These are phyloP conservation scores for Avicennia marina DNA, from an alignment of 257 asterid species.

Conservation along the genomic window DNA sequence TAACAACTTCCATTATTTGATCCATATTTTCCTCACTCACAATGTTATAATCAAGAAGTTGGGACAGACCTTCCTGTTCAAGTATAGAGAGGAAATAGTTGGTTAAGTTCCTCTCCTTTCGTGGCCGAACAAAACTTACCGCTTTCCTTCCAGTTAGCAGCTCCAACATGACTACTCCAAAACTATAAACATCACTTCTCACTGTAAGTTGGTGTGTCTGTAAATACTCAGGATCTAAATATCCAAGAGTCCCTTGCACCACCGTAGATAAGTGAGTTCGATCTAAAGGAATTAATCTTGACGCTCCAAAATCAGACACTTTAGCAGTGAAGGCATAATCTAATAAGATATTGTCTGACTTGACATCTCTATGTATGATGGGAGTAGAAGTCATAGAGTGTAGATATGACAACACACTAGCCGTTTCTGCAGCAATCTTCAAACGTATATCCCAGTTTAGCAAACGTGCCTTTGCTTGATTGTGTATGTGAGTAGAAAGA, in stretches of 20 bases:
- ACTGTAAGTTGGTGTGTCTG: conserved; percentile 7
- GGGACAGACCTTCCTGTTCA: no score
- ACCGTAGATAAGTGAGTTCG: conserved; percentile 12
- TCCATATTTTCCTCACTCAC: no score
- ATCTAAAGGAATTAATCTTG: conserved; percentile 22
- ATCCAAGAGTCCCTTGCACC: conserved; percentile 21
- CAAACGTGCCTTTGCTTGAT: neutral
- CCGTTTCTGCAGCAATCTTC: conserved; percentile 21
- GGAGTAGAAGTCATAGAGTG: conserved; percentile 28
- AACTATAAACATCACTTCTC: conserved; percentile 17
- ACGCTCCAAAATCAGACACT: conserved; percentile 31
- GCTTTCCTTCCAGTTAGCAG: no score
- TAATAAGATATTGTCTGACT: conserved; percentile 25
- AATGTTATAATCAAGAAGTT: no score
- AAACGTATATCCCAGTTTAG: conserved; percentile 20
- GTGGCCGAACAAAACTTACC: no score
- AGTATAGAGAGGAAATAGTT: conserved; percentile 18
- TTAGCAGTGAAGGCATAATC: conserved; percentile 21
- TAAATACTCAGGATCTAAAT: conserved; percentile 21
- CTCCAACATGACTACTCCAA: no score
- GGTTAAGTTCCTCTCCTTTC: no score
- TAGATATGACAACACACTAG: conserved; percentile 22
- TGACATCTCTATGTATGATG: conserved; percentile 33
- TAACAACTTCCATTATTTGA: no score
- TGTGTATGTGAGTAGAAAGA: neutral